Percentiles rank a stretch among this genome's conserved stretches.
Conservation (phyloP, 164 flowering plant genomes). For the Vitis cinerea region DNA sequence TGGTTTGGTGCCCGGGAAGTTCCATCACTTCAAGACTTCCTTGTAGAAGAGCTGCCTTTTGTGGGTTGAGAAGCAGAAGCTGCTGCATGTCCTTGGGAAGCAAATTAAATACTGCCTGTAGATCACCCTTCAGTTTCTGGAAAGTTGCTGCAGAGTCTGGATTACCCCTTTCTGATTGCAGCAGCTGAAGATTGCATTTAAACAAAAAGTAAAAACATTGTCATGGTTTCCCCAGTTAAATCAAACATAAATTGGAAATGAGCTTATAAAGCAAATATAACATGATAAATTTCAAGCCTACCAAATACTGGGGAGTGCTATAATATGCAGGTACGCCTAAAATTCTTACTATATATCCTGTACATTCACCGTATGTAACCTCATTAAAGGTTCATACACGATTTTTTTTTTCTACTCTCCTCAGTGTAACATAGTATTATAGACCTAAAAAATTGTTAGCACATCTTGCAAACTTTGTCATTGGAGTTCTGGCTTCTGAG, state of each 20-base stretch:
- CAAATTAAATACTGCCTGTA: constrained; percentile 61
- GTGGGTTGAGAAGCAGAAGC: constrained; percentile 78
- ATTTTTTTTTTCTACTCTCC: no score
- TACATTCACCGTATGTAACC: no score
- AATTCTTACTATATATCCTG: no score
- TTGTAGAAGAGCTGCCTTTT: constrained; percentile 63
- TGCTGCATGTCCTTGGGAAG: constrained; percentile 92
- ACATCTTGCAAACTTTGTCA: no score
- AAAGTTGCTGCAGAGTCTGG: constrained; percentile 46
- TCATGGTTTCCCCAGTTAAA: neutral
- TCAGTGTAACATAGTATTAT: no score
- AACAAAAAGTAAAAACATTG: neutral
- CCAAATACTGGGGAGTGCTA: neutral
- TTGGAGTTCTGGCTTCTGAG: no score
- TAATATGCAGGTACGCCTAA: no score
- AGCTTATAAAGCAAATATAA: neutral
- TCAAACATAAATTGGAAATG: no score
- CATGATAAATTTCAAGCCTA: neutral
- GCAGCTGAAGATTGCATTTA: constrained; percentile 25
- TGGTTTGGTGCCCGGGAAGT: constrained; percentile 33
- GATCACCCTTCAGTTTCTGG: constrained; percentile 69
- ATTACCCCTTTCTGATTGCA: constrained; percentile 47
- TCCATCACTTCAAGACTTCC: constrained; percentile 35
- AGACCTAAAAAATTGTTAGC: no score
- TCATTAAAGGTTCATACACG: no score